Percentiles rank a stretch among this genome's conserved stretches.
phyloP scores from a whole-genome alignment of 805 yeast species.

The Priceomyces haplophilus region DNA sequence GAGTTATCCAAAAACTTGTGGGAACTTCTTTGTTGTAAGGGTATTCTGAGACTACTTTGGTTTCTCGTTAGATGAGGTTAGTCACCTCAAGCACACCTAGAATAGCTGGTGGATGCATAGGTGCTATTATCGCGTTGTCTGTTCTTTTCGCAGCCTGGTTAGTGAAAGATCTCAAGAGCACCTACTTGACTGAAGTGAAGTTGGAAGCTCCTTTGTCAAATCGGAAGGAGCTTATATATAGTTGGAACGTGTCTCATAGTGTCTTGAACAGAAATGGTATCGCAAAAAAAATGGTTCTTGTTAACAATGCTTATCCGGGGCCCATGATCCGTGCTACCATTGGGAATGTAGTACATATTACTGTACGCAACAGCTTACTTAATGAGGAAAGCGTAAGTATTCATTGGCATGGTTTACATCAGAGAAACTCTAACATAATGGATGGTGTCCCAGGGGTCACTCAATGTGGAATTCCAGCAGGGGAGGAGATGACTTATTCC shows the following conservation, averaged over 20 bases:
- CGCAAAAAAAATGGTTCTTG: background rate
- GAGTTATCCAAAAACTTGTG: too few relatives aligned
- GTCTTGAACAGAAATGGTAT: conserved; percentile 2
- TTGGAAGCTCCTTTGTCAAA: background rate
- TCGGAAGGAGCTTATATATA: background rate
- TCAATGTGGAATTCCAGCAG: conserved; percentile 16
- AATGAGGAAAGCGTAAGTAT: conserved; percentile 13
- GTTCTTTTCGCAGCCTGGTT: conserved; percentile 1
- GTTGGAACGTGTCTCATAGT: conserved; percentile 1
- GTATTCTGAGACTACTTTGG: too few relatives aligned
- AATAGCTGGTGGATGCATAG: background rate
- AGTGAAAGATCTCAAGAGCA: background rate
- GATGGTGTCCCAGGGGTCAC: conserved; percentile 19
- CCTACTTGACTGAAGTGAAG: background rate
- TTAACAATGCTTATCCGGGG: conserved; percentile 36
- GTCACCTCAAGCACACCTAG: background rate
- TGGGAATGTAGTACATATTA: conserved; percentile 16
- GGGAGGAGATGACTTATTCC: conserved; percentile 13
- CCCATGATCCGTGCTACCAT: conserved; percentile 17
- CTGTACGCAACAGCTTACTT: conserved; percentile 10
- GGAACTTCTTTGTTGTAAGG: too few relatives aligned
- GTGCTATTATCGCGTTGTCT: background rate
- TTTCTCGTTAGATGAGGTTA: background rate
- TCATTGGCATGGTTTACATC: conserved; percentile 20
- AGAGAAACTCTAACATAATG: conserved; percentile 14